These are phyloP conservation scores for Dichotomopilus funicola DNA, from an alignment of 2,329 filamentous ascomycete species.

Conservation along the genomic window DNA sequence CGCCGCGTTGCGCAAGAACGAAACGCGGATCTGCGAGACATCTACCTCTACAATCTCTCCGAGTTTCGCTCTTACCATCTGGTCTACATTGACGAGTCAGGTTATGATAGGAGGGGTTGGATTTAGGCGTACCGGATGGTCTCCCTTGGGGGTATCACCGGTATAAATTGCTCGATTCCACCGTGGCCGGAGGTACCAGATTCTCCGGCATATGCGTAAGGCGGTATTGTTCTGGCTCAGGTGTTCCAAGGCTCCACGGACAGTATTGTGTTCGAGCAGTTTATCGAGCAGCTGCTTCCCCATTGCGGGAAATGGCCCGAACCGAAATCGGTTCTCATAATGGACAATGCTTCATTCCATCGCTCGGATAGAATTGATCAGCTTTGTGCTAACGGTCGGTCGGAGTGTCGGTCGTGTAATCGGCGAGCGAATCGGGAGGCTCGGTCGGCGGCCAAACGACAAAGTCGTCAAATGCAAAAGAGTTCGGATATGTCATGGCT, in stretches of 20 bases:
- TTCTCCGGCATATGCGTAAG: conserved; percentile 19
- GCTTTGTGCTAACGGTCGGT: neutral
- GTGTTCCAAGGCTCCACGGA: conserved; percentile 1
- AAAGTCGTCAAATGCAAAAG: neutral
- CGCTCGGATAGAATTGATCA: neutral
- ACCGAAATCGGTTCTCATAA: conserved; percentile 2
- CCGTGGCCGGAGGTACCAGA: conserved; percentile 21
- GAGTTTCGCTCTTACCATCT: too few relatives aligned
- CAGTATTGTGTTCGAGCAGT: neutral
- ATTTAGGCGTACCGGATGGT: conserved; percentile 32
- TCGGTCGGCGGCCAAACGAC: neutral
- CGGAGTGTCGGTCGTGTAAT: neutral
- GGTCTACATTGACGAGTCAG: conserved; percentile 33
- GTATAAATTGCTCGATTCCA: conserved; percentile 24
- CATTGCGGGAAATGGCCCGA: conserved; percentile 1
- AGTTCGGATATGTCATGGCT: neutral
- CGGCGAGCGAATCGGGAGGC: neutral
- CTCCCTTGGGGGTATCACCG: conserved; percentile 27
- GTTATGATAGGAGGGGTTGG: conserved; percentile 31
- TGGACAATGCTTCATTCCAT: conserved; percentile 3
- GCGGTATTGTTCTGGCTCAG: neutral
- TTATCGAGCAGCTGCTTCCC: conserved; percentile 1
- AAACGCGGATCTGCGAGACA: too few relatives aligned
- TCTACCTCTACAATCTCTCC: too few relatives aligned
- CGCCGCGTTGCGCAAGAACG: too few relatives aligned